Evolutionary conservation across 139 green algal genomes (phyloP).

Genomic region (Chlorokybus atmophyticus): DNA sequence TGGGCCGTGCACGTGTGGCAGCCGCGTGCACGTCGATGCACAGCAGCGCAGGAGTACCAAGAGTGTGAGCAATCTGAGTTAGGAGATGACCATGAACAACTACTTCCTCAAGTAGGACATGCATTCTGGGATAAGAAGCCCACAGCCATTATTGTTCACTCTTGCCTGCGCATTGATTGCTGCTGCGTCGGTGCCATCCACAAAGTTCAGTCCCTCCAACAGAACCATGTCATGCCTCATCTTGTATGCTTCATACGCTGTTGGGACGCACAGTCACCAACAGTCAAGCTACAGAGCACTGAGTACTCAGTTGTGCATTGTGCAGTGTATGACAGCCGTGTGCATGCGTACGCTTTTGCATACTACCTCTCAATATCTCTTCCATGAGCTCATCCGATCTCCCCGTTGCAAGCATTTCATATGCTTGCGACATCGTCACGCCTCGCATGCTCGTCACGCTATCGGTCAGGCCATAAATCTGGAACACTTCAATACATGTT

Average conservation of each 20-base stretch:
- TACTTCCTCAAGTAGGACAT: no score
- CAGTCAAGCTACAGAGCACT: no score
- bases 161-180: slow-evolving; percentile 14
- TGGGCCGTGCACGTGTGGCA: no score
- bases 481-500: neutral
- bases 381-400: slow-evolving; percentile 21
- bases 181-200: slow-evolving; percentile 16
- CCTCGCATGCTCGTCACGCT: slow-evolving; percentile 12
- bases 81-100: no score
- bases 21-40: slow-evolving; percentile 1
- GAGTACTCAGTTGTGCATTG: no score
- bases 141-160: no score
- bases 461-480: neutral
- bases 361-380: slow-evolving; percentile 14
- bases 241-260: slow-evolving; percentile 28
- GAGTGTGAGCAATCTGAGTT: slow-evolving; percentile 11
- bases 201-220: slow-evolving; percentile 17
- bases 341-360: no score
- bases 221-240: slow-evolving; percentile 21
- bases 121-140: no score
- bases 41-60: slow-evolving; percentile 15
- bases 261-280: no score
- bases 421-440: slow-evolving; percentile 14
- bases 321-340: no score
- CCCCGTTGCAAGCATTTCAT: slow-evolving; percentile 1